These are phyloP conservation scores for Lolium perenne DNA, from an alignment of 176 grass and related monocot genomes.

Conservation along the genomic window DNA sequence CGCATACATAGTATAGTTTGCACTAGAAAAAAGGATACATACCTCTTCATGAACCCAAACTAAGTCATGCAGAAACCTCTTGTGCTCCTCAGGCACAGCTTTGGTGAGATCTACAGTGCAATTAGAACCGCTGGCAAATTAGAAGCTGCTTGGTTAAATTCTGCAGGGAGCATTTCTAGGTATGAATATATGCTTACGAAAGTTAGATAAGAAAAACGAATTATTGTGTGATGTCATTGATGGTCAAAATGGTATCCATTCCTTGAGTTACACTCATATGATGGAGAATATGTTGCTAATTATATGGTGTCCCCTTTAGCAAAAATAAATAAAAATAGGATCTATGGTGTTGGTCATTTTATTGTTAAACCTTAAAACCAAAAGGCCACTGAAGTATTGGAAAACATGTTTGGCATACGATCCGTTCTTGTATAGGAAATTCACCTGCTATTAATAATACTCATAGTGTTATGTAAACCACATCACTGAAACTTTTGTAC, in stretches of 20 bases:
- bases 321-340: background rate
- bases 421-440: slow-evolving; percentile 13
- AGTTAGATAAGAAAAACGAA: background rate
- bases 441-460: background rate
- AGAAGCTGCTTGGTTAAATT: slow-evolving; percentile 27
- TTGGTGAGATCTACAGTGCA: slow-evolving; percentile 62
- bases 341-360: background rate
- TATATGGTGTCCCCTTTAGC: background rate
- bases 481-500: background rate
- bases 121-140: slow-evolving; percentile 32
- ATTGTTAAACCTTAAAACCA: background rate
- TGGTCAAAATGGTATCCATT: background rate
- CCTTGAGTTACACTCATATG: background rate
- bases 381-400: background rate
- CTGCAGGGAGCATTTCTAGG: background rate
- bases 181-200: background rate
- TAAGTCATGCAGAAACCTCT: slow-evolving; percentile 77
- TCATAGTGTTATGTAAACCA: background rate
- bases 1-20: slow-evolving; percentile 2
- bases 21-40: background rate
- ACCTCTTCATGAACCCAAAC: slow-evolving; percentile 97
- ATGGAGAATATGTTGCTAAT: slow-evolving; percentile 23
- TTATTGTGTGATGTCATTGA: background rate
- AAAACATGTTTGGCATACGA: background rate
- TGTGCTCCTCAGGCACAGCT: slow-evolving; percentile 80